phyloP scores from a whole-genome alignment of 1,284 basidiomycete species.

The Moesziomyces globuligerus region DNA sequence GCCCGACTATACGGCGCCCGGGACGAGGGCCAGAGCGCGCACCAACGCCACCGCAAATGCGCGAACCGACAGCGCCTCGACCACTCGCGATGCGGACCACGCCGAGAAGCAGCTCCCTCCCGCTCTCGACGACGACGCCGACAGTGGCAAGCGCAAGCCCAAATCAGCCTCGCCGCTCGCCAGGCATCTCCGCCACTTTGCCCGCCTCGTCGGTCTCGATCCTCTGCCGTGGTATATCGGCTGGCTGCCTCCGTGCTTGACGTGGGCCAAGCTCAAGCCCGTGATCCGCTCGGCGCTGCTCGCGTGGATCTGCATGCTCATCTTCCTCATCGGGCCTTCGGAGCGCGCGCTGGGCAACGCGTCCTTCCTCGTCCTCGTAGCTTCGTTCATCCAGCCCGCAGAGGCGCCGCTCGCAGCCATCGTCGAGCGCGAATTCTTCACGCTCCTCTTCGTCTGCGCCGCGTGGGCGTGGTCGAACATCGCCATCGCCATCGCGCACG shows the following conservation, averaged over 20 bases:
- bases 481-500: constrained; percentile 75
- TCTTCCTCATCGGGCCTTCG: constrained; percentile 74
- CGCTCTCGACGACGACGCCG: constrained; percentile 4
- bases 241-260: constrained; percentile 43
- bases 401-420: constrained; percentile 76
- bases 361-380: constrained; percentile 76
- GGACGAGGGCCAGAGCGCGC: too few relatives aligned
- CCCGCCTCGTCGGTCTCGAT: constrained; percentile 21
- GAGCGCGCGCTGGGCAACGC: constrained; percentile 74
- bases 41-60: neutral
- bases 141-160: constrained; percentile 31
- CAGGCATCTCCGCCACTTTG: constrained; percentile 16
- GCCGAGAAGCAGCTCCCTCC: constrained; percentile 15
- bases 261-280: constrained; percentile 71
- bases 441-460: constrained; percentile 71
- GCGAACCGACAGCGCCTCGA: neutral
- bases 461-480: constrained; percentile 79
- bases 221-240: constrained; percentile 35
- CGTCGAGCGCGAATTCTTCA: constrained; percentile 77
- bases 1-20: too few relatives aligned
- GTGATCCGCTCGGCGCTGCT: constrained; percentile 75
- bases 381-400: constrained; percentile 77
- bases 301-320: constrained; percentile 75
- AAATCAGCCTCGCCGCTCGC: neutral
- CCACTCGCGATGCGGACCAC: constrained; percentile 15